Evolutionary conservation across 306 rosid genomes (phyloP).

Genomic region (Malus fusca): DNA sequence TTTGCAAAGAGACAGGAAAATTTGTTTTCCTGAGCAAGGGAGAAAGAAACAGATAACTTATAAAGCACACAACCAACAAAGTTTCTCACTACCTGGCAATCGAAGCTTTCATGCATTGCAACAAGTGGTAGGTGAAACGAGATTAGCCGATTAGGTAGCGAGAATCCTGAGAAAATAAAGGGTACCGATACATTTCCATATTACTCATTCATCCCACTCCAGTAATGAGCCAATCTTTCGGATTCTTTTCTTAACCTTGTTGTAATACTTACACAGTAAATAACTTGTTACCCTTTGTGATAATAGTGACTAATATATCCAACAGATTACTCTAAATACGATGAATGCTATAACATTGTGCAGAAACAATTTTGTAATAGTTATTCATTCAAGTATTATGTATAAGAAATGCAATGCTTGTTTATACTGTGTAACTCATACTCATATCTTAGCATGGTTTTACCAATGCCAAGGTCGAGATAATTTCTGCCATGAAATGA

Average conservation of each 20-base stretch:
- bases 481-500: background rate
- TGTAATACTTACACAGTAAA: background rate
- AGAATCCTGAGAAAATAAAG: background rate
- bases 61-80: background rate
- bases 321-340: background rate
- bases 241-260: background rate
- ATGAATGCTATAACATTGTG: background rate
- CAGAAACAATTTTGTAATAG: background rate
- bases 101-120: slow-evolving; percentile 5
- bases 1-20: background rate
- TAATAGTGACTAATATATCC: background rate
- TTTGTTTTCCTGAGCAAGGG: background rate
- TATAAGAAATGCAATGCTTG: background rate
- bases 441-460: background rate
- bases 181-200: background rate
- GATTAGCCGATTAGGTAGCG: background rate
- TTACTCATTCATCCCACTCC: background rate
- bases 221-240: background rate
- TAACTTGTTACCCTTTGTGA: background rate
- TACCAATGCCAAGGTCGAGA: background rate
- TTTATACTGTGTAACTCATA: background rate
- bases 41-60: background rate
- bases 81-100: slow-evolving; percentile 6
- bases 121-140: slow-evolving; percentile 12
- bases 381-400: background rate